Percentiles rank a stretch among this genome's conserved stretches.
These are phyloP conservation scores for Blastobotrys petasosporus DNA, from an alignment of 1,139 yeast species.

Conservation along the genomic window DNA sequence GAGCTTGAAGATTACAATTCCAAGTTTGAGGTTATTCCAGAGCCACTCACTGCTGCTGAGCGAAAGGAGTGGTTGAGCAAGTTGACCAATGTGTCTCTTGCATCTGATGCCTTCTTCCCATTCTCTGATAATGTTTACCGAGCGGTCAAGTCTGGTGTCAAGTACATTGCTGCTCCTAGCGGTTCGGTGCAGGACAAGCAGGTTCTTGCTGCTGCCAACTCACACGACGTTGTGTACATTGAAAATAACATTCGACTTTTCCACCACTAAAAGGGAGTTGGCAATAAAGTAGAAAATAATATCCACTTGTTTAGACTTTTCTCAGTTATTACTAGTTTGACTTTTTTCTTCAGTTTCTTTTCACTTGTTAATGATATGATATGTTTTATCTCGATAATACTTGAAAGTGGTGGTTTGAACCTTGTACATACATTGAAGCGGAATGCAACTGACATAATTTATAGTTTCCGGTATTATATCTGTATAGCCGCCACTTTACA, in stretches of 20 bases:
- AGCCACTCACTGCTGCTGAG: constrained; percentile 75
- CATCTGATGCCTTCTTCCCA: constrained; percentile 99
- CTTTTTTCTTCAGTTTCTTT: no score
- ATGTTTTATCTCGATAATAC: no score
- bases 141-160: constrained; percentile 94
- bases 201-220: constrained; percentile 91
- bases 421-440: no score
- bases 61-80: constrained; percentile 80
- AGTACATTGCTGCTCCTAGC: constrained; percentile 91
- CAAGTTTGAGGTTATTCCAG: constrained; percentile 70
- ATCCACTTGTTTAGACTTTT: no score
- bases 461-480: no score
- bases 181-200: constrained; percentile 98
- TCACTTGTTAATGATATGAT: no score
- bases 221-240: constrained; percentile 78
- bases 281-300: no score
- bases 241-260: constrained; percentile 95
- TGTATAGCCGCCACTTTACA: no score
- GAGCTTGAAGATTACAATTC: constrained; percentile 89
- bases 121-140: constrained; percentile 98
- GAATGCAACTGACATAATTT: no score
- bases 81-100: constrained; percentile 77
- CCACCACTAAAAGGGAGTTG: constrained; percentile 63
- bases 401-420: no score
- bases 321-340: no score